Evolutionary conservation across 495 filamentous ascomycete species (phyloP).

Genomic region (Tuber umbilicatum): DNA sequence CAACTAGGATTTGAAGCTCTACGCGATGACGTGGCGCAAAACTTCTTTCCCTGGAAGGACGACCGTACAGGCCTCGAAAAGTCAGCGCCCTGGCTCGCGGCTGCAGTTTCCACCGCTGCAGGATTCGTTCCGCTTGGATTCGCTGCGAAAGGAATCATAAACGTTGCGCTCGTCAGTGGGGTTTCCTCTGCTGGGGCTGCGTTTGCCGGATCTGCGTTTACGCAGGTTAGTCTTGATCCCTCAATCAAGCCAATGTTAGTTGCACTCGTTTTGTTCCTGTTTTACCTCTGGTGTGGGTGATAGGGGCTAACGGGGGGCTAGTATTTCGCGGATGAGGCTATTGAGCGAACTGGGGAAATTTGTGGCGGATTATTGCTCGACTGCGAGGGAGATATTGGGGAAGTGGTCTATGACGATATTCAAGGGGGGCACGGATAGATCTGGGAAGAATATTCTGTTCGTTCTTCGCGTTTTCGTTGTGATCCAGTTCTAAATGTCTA

Average conservation of each 20-base stretch:
- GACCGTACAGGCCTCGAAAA: not conserved
- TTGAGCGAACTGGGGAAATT: not conserved
- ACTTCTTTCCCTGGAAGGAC: not conserved
- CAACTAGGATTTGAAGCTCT: not conserved
- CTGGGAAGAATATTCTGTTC: not conserved
- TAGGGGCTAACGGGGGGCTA: not conserved
- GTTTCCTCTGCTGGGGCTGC: not conserved
- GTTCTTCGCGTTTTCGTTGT: not conserved
- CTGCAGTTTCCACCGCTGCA: not conserved
- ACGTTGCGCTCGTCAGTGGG: not conserved
- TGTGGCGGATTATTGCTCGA: not conserved
- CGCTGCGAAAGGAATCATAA: not conserved
- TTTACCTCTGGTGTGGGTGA: not conserved
- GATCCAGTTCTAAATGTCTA: not conserved
- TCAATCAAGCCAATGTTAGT: not conserved
- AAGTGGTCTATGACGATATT: not conserved
- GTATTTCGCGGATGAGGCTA: not conserved
- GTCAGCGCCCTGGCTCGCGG: not conserved
- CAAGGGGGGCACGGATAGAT: not conserved
- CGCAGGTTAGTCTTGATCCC: not conserved
- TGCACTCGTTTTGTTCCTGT: not conserved
- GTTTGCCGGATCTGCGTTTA: not conserved
- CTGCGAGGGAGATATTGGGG: not conserved
- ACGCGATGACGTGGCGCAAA: not conserved
- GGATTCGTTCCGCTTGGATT: not conserved